Evolutionary conservation across 345 rosid species (phyloP).

Genomic region (Bruguiera sexangula): DNA sequence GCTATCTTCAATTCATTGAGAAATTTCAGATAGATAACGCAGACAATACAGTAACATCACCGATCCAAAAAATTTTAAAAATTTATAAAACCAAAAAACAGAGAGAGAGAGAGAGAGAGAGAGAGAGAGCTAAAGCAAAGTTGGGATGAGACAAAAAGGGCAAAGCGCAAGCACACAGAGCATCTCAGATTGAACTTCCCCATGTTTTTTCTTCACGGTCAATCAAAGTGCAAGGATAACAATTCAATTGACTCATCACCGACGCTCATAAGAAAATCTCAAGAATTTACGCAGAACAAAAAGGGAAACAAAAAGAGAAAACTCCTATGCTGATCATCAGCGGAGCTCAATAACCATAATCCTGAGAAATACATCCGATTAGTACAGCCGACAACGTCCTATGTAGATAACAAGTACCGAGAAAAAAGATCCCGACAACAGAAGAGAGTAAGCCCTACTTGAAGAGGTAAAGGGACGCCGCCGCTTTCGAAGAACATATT

Average conservation of each 20-base stretch:
- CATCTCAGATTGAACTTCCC: slow-evolving; percentile 40
- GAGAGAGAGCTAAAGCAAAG: neutral
- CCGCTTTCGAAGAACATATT: too few relatives aligned
- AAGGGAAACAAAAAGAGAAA: neutral
- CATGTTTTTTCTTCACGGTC: slow-evolving; percentile 49
- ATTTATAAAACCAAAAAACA: neutral
- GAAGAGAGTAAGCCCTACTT: too few relatives aligned
- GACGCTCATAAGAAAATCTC: slow-evolving; percentile 27
- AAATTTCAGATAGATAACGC: slow-evolving; percentile 47
- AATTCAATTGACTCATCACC: slow-evolving; percentile 39
- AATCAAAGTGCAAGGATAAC: slow-evolving; percentile 80
- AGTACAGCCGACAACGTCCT: too few relatives aligned
- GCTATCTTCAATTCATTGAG: slow-evolving; percentile 25
- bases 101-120: slow-evolving; percentile 6
- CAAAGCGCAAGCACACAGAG: neutral
- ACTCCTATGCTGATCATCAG: too few relatives aligned
- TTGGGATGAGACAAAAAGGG: neutral
- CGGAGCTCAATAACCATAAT: too few relatives aligned
- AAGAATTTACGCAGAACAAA: neutral
- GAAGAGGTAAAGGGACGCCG: too few relatives aligned
- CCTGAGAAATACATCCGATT: too few relatives aligned
- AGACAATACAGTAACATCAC: slow-evolving; percentile 29
- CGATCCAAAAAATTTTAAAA: slow-evolving; percentile 16
- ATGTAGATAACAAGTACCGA: too few relatives aligned
- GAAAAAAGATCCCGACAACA: too few relatives aligned